phyloP scores from a whole-genome alignment of 2,329 filamentous ascomycete species.

The Xylariaceae sp. region DNA sequence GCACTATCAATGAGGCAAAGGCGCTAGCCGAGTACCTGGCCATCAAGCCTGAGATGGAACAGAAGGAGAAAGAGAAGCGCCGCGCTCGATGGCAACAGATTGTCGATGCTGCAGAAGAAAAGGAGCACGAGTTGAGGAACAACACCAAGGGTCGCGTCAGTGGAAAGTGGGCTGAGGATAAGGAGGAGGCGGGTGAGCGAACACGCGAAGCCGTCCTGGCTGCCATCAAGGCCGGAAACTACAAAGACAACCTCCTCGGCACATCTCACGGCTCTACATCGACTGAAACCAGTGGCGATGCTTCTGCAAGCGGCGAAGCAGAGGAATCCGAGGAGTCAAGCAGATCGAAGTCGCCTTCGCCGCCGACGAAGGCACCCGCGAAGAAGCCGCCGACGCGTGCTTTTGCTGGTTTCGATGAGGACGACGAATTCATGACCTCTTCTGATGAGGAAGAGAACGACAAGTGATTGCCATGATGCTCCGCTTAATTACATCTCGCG shows the following conservation, averaged over 20 bases:
- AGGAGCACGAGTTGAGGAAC: constrained; percentile 75
- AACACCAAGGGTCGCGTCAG: constrained; percentile 69
- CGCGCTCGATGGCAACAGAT: constrained; percentile 83
- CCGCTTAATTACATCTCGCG: not conserved
- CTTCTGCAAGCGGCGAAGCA: constrained; percentile 32
- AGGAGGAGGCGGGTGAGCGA: constrained; percentile 82
- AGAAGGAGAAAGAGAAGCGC: constrained; percentile 82
- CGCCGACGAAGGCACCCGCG: constrained; percentile 39
- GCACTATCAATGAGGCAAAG: constrained; percentile 93
- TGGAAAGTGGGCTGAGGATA: constrained; percentile 91
- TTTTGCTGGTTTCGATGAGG: constrained; percentile 75
- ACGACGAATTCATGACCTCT: constrained; percentile 68
- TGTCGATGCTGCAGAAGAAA: constrained; percentile 75
- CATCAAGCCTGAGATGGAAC: constrained; percentile 95
- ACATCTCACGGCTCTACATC: constrained; percentile 48
- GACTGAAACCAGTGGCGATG: constrained; percentile 32
- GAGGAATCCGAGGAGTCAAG: constrained; percentile 36
- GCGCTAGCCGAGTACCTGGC: constrained; percentile 90
- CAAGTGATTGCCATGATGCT: constrained; percentile 1
- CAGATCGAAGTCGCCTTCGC: constrained; percentile 46
- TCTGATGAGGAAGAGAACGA: constrained; percentile 51
- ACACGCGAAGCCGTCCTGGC: constrained; percentile 70
- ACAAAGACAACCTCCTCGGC: constrained; percentile 54
- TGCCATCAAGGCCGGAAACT: constrained; percentile 60
- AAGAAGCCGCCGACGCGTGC: constrained; percentile 37